phyloP scores from a whole-genome alignment of 2,329 filamentous ascomycete species.

The Aspergillus awamori region DNA sequence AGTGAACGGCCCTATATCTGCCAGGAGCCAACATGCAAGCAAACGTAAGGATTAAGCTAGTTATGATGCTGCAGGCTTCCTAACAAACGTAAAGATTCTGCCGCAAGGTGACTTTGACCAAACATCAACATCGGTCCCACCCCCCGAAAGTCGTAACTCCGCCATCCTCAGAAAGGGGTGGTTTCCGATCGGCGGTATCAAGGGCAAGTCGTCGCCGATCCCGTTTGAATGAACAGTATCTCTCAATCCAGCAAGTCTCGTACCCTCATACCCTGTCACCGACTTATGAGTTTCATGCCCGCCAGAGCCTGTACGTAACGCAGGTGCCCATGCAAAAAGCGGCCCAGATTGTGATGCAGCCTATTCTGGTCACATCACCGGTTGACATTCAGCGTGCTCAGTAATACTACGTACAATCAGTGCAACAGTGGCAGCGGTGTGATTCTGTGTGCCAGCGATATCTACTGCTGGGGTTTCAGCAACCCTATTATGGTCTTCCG shows the following conservation, averaged over 20 bases:
- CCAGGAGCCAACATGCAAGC: conserved; percentile 44
- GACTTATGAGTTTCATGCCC: conserved; percentile 41
- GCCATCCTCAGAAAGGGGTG: conserved; percentile 40
- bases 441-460: conserved; percentile 35
- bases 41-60: conserved; percentile 32
- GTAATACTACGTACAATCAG: conserved; percentile 38
- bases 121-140: conserved; percentile 46
- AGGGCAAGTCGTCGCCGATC: conserved; percentile 30
- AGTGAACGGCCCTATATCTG: conserved; percentile 46
- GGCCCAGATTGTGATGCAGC: conserved; percentile 34
- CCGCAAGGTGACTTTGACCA: conserved; percentile 46
- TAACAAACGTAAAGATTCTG: conserved; percentile 38
- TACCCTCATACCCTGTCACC: conserved; percentile 38
- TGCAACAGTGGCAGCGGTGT: conserved; percentile 34
- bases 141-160: conserved; percentile 37
- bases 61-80: background rate
- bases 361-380: conserved; percentile 33
- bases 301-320: conserved; percentile 35
- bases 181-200: conserved; percentile 42
- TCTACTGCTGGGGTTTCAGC: conserved; percentile 36
- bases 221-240: conserved; percentile 41
- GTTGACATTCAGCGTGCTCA: conserved; percentile 32
- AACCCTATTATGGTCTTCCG: conserved; percentile 31
- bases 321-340: conserved; percentile 35
- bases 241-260: conserved; percentile 40